Percentiles rank a stretch among this genome's conserved stretches.
Conservation (phyloP, 345 rosid genomes). For the Ceriops zippeliana region DNA sequence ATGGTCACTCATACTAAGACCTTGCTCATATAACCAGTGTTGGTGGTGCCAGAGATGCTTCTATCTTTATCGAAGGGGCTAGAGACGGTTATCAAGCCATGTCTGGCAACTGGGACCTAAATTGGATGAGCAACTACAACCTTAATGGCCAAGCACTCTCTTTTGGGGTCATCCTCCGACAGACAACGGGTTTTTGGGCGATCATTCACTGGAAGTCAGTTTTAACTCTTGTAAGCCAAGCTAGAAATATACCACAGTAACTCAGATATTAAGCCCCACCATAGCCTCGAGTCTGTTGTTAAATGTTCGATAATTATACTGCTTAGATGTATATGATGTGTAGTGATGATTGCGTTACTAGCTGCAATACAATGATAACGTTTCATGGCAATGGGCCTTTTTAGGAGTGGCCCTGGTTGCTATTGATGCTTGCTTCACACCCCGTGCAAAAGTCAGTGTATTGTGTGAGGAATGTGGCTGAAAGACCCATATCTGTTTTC, state of each 20-base stretch:
- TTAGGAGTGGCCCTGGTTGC: no score
- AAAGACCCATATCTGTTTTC: no score
- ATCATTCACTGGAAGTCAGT: conserved; percentile 21
- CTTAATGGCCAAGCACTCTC: conserved; percentile 24
- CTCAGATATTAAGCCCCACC: no score
- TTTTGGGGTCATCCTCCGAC: conserved; percentile 13
- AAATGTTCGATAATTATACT: no score
- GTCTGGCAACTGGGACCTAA: conserved; percentile 31
- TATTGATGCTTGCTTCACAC: no score
- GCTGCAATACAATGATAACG: no score
- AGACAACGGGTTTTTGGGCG: conserved; percentile 24
- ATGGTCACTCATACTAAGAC: conserved; percentile 26
- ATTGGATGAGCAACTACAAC: conserved; percentile 23
- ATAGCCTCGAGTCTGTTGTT: no score
- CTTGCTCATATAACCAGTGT: conserved; percentile 21
- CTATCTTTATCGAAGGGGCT: conserved; percentile 16
- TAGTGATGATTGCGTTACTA: no score
- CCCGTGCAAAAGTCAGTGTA: no score
- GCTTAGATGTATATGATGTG: no score
- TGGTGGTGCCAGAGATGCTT: conserved; percentile 28
- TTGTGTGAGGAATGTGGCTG: no score
- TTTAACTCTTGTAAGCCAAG: not conserved
- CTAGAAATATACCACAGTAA: not conserved
- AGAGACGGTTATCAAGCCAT: conserved; percentile 19
- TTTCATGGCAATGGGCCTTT: no score